Conservation (phyloP, 345 rosid species). For the Excoecaria agallocha region DNA sequence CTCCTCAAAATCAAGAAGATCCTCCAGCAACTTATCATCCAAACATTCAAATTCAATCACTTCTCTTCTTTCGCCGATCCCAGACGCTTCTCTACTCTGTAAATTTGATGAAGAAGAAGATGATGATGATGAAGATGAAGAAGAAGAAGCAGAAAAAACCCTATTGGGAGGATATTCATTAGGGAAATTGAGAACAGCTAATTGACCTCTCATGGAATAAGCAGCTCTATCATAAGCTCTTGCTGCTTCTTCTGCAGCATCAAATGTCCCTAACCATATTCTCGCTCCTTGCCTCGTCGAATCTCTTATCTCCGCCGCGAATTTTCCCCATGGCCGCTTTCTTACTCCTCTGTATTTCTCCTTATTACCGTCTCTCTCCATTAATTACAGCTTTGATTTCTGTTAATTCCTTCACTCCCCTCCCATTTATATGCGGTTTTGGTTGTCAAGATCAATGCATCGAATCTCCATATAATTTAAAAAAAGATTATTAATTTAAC, state of each 20-base stretch:
- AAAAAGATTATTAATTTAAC: background rate
- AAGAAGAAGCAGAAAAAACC: slow-evolving; percentile 9
- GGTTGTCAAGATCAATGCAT: background rate
- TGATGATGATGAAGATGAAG: slow-evolving; percentile 2
- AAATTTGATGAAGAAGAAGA: slow-evolving; percentile 5
- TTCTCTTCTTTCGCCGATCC: slow-evolving; percentile 18
- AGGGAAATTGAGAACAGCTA: slow-evolving; percentile 77
- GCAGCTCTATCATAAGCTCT: slow-evolving; percentile 84
- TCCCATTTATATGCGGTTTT: background rate
- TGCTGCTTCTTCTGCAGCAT: slow-evolving; percentile 73
- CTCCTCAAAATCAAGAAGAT: slow-evolving; percentile 45
- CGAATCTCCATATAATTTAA: slow-evolving; percentile 8
- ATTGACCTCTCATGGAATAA: slow-evolving; percentile 58
- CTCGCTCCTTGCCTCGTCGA: slow-evolving; percentile 61
- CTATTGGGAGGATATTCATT: slow-evolving; percentile 36
- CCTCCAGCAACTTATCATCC: slow-evolving; percentile 54
- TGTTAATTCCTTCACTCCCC: background rate
- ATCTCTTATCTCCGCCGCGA: slow-evolving; percentile 87
- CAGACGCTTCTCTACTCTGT: slow-evolving; percentile 10
- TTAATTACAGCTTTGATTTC: background rate
- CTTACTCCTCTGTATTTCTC: slow-evolving; percentile 52
- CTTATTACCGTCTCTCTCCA: slow-evolving; percentile 17
- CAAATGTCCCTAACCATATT: slow-evolving; percentile 85
- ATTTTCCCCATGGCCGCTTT: slow-evolving; percentile 81
- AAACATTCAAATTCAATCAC: slow-evolving; percentile 56